Conservation (phyloP, 1,284 basidiomycete genomes). For the Inonotus obliquus region DNA sequence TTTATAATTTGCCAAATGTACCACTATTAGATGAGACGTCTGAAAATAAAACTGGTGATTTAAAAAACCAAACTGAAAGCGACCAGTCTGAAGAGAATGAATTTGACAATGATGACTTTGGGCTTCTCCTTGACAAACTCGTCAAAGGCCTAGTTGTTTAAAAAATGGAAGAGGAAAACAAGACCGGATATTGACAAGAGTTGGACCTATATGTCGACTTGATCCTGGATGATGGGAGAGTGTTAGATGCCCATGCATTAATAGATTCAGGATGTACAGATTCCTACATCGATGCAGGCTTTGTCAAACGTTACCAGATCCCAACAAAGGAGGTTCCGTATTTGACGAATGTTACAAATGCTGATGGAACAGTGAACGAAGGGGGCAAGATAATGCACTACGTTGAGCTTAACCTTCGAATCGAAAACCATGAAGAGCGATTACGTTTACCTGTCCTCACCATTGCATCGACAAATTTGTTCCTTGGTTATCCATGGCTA, state of each 20-base stretch:
- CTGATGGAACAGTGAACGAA: neutral
- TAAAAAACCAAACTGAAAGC: neutral
- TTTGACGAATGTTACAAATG: neutral
- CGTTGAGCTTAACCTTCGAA: neutral
- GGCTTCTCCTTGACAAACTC: neutral
- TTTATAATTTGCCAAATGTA: too few species aligned
- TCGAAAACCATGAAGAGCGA: neutral
- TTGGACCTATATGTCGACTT: neutral
- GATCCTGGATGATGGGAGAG: neutral
- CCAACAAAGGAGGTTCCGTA: neutral
- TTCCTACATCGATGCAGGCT: neutral
- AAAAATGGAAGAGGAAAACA: neutral
- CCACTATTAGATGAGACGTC: neutral
- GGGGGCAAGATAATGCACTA: neutral
- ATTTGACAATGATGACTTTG: neutral
- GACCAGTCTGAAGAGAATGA: neutral
- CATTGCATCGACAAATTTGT: neutral
- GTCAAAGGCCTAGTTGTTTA: neutral
- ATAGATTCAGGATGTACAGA: neutral
- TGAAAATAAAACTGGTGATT: neutral
- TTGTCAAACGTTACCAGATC: neutral
- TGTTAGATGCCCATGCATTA: neutral
- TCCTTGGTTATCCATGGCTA: constrained; percentile 1
- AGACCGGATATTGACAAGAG: neutral
- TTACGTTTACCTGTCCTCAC: neutral